Percentiles rank a stretch among this genome's conserved stretches.
phyloP scores from a whole-genome alignment of 2,329 filamentous ascomycete genomes.

The Bipolaris zeicola region DNA sequence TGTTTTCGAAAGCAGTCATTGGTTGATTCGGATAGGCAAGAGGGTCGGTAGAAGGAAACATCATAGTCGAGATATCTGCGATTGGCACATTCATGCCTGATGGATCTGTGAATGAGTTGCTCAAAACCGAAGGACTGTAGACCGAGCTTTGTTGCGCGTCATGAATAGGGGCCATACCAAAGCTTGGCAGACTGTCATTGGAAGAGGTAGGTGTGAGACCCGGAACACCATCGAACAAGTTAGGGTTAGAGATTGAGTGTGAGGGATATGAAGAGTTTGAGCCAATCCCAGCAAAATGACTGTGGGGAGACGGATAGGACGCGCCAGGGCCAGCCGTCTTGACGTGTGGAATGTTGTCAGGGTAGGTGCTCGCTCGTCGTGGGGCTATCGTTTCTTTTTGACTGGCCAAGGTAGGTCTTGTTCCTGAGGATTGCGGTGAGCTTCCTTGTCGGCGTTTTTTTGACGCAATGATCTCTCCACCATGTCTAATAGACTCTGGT shows the following conservation, averaged over 20 bases:
- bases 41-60: conserved; percentile 80
- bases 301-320: conserved; percentile 37
- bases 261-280: conserved; percentile 36
- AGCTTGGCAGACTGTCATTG: conserved; percentile 37
- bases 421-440: conserved; percentile 40
- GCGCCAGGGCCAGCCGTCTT: conserved; percentile 34
- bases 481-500: conserved; percentile 68
- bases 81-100: conserved; percentile 54
- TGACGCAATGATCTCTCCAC: conserved; percentile 34
- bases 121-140: conserved; percentile 38
- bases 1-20: conserved; percentile 63
- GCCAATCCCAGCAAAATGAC: conserved; percentile 36
- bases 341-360: conserved; percentile 37
- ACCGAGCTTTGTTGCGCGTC: conserved; percentile 34
- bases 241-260: conserved; percentile 32
- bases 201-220: conserved; percentile 43
- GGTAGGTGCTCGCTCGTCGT: conserved; percentile 46
- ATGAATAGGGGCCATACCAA: conserved; percentile 29
- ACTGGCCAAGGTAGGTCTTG: conserved; percentile 33
- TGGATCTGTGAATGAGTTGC: conserved; percentile 39
- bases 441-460: conserved; percentile 49
- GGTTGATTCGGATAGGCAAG: conserved; percentile 81
- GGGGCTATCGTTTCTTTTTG: conserved; percentile 30
- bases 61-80: conserved; percentile 75
- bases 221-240: conserved; percentile 40